Evolutionary conservation across 2,329 filamentous ascomycete species (phyloP).

Genomic region (Mycosphaerella sp.): DNA sequence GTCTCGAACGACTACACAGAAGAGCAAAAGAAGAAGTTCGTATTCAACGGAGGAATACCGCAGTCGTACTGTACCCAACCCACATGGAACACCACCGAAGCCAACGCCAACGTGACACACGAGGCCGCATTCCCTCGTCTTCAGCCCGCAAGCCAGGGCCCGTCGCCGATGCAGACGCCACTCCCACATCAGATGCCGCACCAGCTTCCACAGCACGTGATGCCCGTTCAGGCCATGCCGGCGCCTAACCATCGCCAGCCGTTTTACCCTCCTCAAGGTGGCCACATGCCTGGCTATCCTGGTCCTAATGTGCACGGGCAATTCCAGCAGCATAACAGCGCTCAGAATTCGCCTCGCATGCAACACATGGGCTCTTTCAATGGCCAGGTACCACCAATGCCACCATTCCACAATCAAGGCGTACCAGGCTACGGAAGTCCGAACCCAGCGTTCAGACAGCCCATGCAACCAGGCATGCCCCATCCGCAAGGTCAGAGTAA

Average conservation of each 20-base stretch:
- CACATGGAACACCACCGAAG: slow-evolving; percentile 69
- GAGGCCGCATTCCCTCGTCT: slow-evolving; percentile 71
- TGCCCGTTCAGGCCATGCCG: slow-evolving; percentile 63
- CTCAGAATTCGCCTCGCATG: slow-evolving; percentile 76
- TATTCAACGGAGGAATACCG: slow-evolving; percentile 73
- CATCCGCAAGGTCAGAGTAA: slow-evolving; percentile 24
- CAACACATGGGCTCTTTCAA: slow-evolving; percentile 50
- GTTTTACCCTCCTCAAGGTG: slow-evolving; percentile 69
- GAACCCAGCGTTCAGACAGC: slow-evolving; percentile 47
- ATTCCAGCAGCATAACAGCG: slow-evolving; percentile 51
- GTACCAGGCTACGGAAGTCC: slow-evolving; percentile 64
- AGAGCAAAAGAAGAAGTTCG: slow-evolving; percentile 54
- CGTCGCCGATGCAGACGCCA: slow-evolving; percentile 57
- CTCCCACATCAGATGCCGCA: slow-evolving; percentile 63
- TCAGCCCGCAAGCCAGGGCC: slow-evolving; percentile 49
- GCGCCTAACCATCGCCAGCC: slow-evolving; percentile 69
- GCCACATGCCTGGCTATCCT: slow-evolving; percentile 50
- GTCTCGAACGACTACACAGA: slow-evolving; percentile 52
- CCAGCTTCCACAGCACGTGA: slow-evolving; percentile 67
- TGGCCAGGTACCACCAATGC: slow-evolving; percentile 41
- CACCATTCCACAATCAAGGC: slow-evolving; percentile 62
- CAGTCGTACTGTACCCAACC: slow-evolving; percentile 78
- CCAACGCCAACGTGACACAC: slow-evolving; percentile 71
- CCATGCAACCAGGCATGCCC: slow-evolving; percentile 20
- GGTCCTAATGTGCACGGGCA: slow-evolving; percentile 5